These are phyloP conservation scores for Lyophyllum decastes DNA, from an alignment of 768 basidiomycete species.

Conservation along the genomic window DNA sequence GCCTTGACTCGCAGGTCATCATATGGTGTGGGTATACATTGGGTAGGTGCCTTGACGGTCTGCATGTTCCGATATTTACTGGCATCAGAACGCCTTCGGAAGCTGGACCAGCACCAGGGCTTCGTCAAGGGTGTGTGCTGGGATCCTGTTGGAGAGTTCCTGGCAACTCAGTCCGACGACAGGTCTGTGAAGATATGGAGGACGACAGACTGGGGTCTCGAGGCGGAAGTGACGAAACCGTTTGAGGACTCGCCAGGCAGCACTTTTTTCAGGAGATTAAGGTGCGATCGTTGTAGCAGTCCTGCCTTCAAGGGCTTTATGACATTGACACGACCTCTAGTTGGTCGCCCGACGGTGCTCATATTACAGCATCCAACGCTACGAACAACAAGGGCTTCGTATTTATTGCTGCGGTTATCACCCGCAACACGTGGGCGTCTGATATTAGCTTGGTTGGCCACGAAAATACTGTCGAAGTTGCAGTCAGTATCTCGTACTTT, in stretches of 20 bases:
- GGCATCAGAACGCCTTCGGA: constrained; percentile 71
- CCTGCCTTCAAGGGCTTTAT: background rate
- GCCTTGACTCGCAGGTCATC: constrained; percentile 86
- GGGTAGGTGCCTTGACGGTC: constrained; percentile 48
- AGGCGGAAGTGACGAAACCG: constrained; percentile 84
- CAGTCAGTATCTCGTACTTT: constrained; percentile 49
- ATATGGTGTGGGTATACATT: constrained; percentile 95
- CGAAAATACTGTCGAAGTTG: constrained; percentile 95
- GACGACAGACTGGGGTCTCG: constrained; percentile 87
- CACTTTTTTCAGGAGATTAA: constrained; percentile 90
- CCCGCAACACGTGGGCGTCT: constrained; percentile 84
- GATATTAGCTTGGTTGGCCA: constrained; percentile 96
- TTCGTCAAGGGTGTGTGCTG: constrained; percentile 99
- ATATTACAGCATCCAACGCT: constrained; percentile 96
- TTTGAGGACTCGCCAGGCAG: constrained; percentile 94
- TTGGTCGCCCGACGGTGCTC: constrained; percentile 99
- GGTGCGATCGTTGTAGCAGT: constrained; percentile 41
- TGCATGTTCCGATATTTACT: background rate
- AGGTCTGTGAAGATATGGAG: constrained; percentile 96
- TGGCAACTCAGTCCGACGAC: constrained; percentile 98
- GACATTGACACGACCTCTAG: constrained; percentile 38
- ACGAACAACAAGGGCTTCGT: constrained; percentile 96
- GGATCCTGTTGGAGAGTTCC: constrained; percentile 97
- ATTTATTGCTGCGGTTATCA: constrained; percentile 96
- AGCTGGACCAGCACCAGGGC: constrained; percentile 87